A percentile compares a stretch with the other conserved stretches of the same genome.
phyloP scores from a whole-genome alignment of 495 filamentous ascomycete species.

The Haplographium delicatum region DNA sequence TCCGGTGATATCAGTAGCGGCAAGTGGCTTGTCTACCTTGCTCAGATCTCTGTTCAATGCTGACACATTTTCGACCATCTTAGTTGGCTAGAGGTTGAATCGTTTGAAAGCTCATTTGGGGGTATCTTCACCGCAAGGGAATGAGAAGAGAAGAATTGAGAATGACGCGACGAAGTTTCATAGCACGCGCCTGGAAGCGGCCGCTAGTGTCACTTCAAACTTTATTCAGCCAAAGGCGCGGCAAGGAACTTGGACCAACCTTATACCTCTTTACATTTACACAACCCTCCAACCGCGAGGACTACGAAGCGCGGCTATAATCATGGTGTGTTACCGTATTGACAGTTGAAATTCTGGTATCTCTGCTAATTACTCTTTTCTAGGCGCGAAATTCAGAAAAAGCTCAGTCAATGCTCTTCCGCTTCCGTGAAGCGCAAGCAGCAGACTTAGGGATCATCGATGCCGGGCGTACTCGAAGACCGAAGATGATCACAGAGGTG shows the following conservation, averaged over 20 bases:
- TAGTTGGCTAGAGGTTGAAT: constrained; percentile 16
- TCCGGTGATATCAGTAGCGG: too few relatives aligned
- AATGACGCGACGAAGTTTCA: constrained; percentile 17
- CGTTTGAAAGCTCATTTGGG: constrained; percentile 19
- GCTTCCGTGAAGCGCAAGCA: constrained; percentile 96
- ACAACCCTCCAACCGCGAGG: too few relatives aligned
- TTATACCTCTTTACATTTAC: too few relatives aligned
- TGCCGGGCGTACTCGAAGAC: constrained; percentile 80
- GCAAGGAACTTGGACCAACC: too few relatives aligned
- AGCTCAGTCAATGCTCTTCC: constrained; percentile 99
- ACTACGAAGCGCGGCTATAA: too few relatives aligned
- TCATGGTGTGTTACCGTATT: constrained; percentile 21
- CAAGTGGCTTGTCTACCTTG: constrained; percentile 21
- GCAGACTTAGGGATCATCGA: constrained; percentile 95
- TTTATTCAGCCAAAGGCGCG: too few relatives aligned
- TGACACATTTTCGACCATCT: constrained; percentile 26
- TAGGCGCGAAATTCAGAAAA: constrained; percentile 84
- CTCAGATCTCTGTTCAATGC: constrained; percentile 38
- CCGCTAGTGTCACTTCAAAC: too few relatives aligned
- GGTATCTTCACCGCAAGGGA: constrained; percentile 27
- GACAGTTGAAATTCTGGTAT: too few relatives aligned
- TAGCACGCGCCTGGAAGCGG: constrained; percentile 19
- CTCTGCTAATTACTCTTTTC: neutral
- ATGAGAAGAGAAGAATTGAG: constrained; percentile 6
- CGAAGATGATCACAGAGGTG: constrained; percentile 78